These are phyloP conservation scores for Vanderwaltozyma tropicalis DNA, from an alignment of 805 yeast genomes.

Conservation along the genomic window DNA sequence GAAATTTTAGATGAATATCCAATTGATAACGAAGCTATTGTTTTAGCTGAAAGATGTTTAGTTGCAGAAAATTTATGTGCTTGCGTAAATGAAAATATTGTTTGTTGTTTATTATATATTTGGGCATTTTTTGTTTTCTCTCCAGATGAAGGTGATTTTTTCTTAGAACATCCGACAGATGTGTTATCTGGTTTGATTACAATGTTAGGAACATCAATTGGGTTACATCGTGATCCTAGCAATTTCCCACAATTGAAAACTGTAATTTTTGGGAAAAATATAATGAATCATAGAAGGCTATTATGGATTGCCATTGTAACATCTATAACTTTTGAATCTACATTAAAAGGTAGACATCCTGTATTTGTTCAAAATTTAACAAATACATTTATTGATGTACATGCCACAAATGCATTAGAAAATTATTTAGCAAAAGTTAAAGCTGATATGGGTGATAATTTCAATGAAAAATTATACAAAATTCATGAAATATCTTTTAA, in stretches of 20 bases:
- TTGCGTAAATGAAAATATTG: conserved; percentile 25
- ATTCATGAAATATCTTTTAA: conserved; percentile 18
- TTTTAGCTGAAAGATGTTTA: conserved; percentile 21
- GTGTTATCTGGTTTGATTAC: conserved; percentile 22
- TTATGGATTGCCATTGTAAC: conserved; percentile 23
- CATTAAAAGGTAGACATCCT: conserved; percentile 25
- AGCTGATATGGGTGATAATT: conserved; percentile 7
- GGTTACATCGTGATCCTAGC: conserved; percentile 26
- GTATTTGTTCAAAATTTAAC: conserved; percentile 6
- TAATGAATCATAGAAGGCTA: conserved; percentile 23
- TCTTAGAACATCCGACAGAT: conserved; percentile 28
- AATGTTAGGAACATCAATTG: conserved; percentile 25
- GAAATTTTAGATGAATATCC: conserved; percentile 17
- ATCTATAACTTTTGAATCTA: conserved; percentile 20
- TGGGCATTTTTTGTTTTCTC: conserved; percentile 28
- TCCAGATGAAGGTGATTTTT: conserved; percentile 28
- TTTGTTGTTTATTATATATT: conserved; percentile 22
- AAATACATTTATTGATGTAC: conserved; percentile 14
- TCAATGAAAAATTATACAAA: conserved; percentile 6
- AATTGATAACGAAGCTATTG: conserved; percentile 18
- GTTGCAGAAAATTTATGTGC: conserved; percentile 24
- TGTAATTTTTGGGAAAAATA: conserved; percentile 5
- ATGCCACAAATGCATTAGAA: conserved; percentile 9
- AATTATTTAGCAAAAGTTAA: conserved; percentile 15
- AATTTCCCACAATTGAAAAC: conserved; percentile 20